Evolutionary conservation across 805 yeast species (phyloP), one percentile per base, ranked within the genome.

Genomic region (Zygotorulaspora florentina): DNA sequence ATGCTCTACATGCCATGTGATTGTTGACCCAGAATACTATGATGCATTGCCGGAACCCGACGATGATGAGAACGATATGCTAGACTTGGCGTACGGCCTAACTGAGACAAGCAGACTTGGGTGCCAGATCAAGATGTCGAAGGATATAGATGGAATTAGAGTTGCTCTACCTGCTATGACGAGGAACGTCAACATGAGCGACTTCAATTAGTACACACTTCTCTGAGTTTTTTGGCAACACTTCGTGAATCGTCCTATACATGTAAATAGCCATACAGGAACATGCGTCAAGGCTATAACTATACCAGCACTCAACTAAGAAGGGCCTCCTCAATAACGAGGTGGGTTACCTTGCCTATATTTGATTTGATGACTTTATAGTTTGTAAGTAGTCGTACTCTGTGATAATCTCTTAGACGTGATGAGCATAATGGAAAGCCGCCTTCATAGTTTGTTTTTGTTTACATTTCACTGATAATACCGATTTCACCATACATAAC

Each of bases 131-230:
- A 75, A 75, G 47, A 87, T 93, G 96, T 70, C 83, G 26, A 89
- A 88, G 64, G 95, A 87, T 39, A 71, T 93, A 46, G 97, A 93
- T 64, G 99, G 99, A 0, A 69, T 93, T 30, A 77, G 98, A 57
- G 95, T 93, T 3, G 98, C 98, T 0, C 74, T 93, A 52, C 99
- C 99, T 15, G 91, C 96, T 12, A 87, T 93, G 96, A 93, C 99
- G 8, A 76, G 99, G 58, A 93, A 93, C 67, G 76, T 91, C 56
- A 95, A 87, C 62, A 72, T 79, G 16, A 80, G 80, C 50, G 98
- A 91, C 61, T 88, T 91, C 67, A 78, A 75, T 35, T 76, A 62
- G 46, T 13, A 15, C 20, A 3, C 33, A 13, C 4, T 7, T 20
- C 25, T 20, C 25, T 20, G 4, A 4, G 8, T 9, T 29, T 29